Base-by-base conservation (phyloP, 345 rosid species). In the Eucalyptus virginea region DNA sequence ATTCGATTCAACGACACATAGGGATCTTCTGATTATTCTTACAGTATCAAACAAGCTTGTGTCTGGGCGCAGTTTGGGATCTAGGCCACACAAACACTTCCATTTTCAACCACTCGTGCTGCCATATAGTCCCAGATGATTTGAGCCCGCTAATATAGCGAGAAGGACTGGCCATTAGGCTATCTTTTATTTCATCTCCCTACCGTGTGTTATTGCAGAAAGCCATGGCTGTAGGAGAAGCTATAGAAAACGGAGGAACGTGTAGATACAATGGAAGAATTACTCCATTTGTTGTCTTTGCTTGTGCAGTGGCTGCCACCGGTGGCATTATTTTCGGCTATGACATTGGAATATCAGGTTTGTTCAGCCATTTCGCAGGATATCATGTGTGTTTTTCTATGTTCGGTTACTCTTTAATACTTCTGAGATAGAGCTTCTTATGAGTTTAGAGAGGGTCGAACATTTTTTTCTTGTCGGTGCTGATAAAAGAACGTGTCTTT, bases 321-420 rank as follows among this genome's bases (percentile, higher is more conserved):
- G 58, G 86, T 10, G 90, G 90, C 58, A 72, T 87, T 60, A 40
- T 87, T 48, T 87, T 86, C 42, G 87, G 88, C n/a, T 89, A 89
- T 58, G 88, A 89, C 37, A 87, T 89, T 32, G 90, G 90, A 40
- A 87, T 72, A 40, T 89, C 88, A 44, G 90, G 89, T 88, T 37
- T 17, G 28, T 32, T 69, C 81, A 34, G 81, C 42, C 12, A 34
- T 32, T 69, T 69, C 24, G 12, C 44, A 34, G 81, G 81, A 5
- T 69, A 69, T 34, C 12, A 11, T 34, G 40, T 32, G 81, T 18
- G 51, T 34, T 34, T 32, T 17, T 34, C 10, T 18, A 69, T 34
- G 11, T 69, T 32, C 18, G 24, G 42, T 32, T 32, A 69, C 81
- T 32, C 23, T 69, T 69, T 32, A 10, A 69, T 32, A 40, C 81